These are phyloP conservation scores for Carex scoparia DNA, from an alignment of 176 grass and related monocot genomes.

Conservation along the genomic window DNA sequence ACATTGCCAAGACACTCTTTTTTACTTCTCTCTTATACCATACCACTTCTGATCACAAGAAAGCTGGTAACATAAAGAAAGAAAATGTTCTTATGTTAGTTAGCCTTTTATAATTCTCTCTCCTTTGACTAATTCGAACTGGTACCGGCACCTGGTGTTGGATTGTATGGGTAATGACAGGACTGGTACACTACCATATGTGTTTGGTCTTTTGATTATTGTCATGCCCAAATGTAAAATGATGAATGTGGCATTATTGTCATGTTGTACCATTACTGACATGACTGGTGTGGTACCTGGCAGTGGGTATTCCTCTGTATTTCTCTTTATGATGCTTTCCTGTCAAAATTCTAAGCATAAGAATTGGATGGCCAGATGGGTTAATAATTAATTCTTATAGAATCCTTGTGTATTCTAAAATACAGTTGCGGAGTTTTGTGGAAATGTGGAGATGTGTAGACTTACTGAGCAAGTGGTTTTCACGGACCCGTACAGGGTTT, in stretches of 20 bases:
- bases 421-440: conserved; percentile 86
- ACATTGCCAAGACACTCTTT: conserved; percentile 82
- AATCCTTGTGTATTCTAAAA: not conserved
- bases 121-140: not conserved
- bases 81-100: not conserved
- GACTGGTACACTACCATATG: not conserved
- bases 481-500: conserved; percentile 76
- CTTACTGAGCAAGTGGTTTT: conserved; percentile 89
- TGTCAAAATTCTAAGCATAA: not conserved
- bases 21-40: conserved; percentile 73
- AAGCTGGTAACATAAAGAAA: conserved; percentile 42
- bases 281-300: not conserved
- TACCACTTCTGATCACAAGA: conserved; percentile 71
- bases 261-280: not conserved
- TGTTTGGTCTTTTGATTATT: not conserved
- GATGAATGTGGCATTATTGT: not conserved
- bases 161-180: not conserved
- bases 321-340: not conserved
- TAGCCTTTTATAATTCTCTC: not conserved
- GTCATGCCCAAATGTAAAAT: not conserved
- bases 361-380: not conserved
- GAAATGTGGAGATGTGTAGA: conserved; percentile 80
- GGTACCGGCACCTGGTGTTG: not conserved
- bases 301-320: not conserved
- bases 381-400: not conserved